phyloP scores from a whole-genome alignment of 495 filamentous ascomycete species.

The Parachaetomium inaequale region DNA sequence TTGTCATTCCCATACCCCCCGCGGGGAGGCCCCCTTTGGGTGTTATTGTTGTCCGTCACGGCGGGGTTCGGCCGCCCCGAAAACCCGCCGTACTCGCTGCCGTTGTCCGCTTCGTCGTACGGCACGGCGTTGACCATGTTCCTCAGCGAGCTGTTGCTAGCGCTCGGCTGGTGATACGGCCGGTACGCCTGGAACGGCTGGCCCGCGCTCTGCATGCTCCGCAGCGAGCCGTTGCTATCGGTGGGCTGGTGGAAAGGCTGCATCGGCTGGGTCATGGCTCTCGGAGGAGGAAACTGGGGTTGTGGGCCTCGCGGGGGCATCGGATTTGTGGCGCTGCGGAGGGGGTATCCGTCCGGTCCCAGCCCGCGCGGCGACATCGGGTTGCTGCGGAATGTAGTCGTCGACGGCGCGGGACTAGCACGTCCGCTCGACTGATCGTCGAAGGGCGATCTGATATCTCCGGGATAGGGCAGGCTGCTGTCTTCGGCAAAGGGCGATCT shows the following conservation, averaged over 20 bases:
- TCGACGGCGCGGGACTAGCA: constrained; percentile 31
- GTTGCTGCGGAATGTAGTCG: constrained; percentile 30
- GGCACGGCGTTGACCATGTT: constrained; percentile 17
- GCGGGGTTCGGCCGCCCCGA: neutral
- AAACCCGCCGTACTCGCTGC: neutral
- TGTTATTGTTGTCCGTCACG: neutral
- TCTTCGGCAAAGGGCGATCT: neutral
- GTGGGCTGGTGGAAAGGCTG: constrained; percentile 28
- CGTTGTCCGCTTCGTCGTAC: neutral
- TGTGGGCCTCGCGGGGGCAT: constrained; percentile 29
- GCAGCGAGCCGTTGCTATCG: constrained; percentile 20
- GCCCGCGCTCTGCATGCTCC: neutral
- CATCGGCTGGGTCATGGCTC: constrained; percentile 52
- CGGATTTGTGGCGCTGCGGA: constrained; percentile 41
- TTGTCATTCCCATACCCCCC: neutral
- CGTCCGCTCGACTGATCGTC: constrained; percentile 8
- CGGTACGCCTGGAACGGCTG: constrained; percentile 17
- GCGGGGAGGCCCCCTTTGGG: neutral
- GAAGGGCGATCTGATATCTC: neutral
- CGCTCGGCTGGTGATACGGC: constrained; percentile 23
- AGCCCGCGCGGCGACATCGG: constrained; percentile 34
- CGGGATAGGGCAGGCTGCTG: constrained; percentile 1
- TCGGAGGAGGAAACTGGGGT: constrained; percentile 38
- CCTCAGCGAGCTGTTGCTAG: constrained; percentile 33
- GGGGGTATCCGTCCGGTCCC: constrained; percentile 30